These are phyloP conservation scores for Phytophthora citrophthora DNA, from an alignment of 352 stramenopile genomes.

Conservation along the genomic window DNA sequence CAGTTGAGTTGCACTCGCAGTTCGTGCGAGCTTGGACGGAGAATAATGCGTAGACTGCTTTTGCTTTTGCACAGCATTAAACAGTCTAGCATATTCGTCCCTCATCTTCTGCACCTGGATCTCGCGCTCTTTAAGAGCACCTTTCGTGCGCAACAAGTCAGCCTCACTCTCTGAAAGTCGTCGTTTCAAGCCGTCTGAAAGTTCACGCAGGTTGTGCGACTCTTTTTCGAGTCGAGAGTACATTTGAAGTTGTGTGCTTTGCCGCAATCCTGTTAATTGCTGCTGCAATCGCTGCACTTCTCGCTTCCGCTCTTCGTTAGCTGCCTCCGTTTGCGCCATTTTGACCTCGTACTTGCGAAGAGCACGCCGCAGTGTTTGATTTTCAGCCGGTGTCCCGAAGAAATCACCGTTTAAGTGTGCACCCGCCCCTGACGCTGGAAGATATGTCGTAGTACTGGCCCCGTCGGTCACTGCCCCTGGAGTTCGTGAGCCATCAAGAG, in stretches of 20 bases:
- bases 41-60: slow-evolving; percentile 45
- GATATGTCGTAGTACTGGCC: background rate
- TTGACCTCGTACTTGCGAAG: slow-evolving; percentile 64
- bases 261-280: slow-evolving; percentile 50
- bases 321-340: slow-evolving; percentile 46
- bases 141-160: slow-evolving; percentile 60
- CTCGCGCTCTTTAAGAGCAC: slow-evolving; percentile 59
- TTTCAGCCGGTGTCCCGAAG: slow-evolving; percentile 49
- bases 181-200: slow-evolving; percentile 33
- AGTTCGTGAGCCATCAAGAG: slow-evolving; percentile 2
- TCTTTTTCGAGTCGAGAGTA: slow-evolving; percentile 63
- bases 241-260: slow-evolving; percentile 60
- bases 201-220: slow-evolving; percentile 36
- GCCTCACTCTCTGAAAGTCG: slow-evolving; percentile 46
- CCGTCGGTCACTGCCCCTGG: background rate
- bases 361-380: slow-evolving; percentile 56
- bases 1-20: slow-evolving; percentile 23
- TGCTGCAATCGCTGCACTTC: slow-evolving; percentile 62
- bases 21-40: slow-evolving; percentile 25
- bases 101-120: slow-evolving; percentile 61
- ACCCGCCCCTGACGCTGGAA: background rate
- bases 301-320: slow-evolving; percentile 45
- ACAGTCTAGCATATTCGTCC: slow-evolving; percentile 78
- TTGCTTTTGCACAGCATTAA: slow-evolving; percentile 68
- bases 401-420: slow-evolving; percentile 26